Evolutionary conservation across 2,329 filamentous ascomycete genomes (phyloP), one percentile per base, ranked within the genome.

Genomic region (Talaromyces sp.): DNA sequence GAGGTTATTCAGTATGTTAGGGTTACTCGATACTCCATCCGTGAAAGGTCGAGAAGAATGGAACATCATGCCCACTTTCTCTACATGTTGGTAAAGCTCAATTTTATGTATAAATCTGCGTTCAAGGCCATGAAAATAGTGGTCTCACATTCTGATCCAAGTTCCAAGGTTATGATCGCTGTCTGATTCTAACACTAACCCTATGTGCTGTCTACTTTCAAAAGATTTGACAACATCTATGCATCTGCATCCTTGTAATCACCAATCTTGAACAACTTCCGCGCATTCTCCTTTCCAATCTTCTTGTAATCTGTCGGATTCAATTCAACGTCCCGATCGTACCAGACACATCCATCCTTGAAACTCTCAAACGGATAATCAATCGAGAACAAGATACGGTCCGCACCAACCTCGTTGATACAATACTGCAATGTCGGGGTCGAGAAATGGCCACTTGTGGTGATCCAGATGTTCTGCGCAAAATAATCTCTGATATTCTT

Each of bases 401-500:
- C 71, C 8, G 72, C 69, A 7, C 71, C 68, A 29, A 74, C 63
- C 63, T 74, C 72, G 8, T 67, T 72, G 38, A 73, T 69, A 58
- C 69, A 71, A 63, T 65, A 74, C 47, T 73, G 69, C 47, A 75
- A 62, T 8, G 72, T 69, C 19, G 72, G 67, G 10, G 72, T 74
- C 15, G 71, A 73, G 64, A 75, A 75, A 61, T 75, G 71, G 1
- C 73, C 73, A 22, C 68, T 71, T 2, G 72, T 75, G 19, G 73
- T 74, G 54, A 75, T 74, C 69, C 69, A 74, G 64, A 75, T 70
- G 34, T 75, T 72, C 43, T 70, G 67, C 2, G 67, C 68, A 36
- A 67, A 66, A 34, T 67, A 67, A 11, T 67, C 63, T 38, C 60
- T 31, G 31, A 63, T 64, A 2, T 56, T 73, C 69, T 49, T 71